Conservation (phyloP, 495 filamentous ascomycete genomes). For the Hypoxylon perforatum region DNA sequence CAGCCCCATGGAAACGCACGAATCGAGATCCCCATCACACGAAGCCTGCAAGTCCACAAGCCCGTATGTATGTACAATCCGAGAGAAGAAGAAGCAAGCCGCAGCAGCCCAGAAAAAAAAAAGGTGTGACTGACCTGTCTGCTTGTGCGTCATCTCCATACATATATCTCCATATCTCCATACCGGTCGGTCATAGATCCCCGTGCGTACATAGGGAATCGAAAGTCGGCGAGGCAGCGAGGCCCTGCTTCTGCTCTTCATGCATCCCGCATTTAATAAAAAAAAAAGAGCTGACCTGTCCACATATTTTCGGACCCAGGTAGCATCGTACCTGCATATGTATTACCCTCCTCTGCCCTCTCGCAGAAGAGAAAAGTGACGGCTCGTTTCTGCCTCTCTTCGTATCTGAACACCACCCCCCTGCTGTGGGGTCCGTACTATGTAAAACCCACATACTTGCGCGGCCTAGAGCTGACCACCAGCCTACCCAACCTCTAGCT, state of each 20-base stretch:
- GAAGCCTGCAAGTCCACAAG: conserved; percentile 2
- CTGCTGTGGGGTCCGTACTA: conserved; percentile 10
- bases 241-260: not conserved
- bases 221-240: not conserved
- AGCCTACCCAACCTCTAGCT: too few species aligned
- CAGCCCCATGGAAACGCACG: not conserved
- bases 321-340: too few species aligned
- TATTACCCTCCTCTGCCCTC: too few species aligned
- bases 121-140: not conserved
- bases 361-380: too few species aligned
- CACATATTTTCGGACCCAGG: too few species aligned
- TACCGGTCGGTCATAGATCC: too few species aligned
- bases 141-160: conserved; percentile 18
- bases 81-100: conserved; percentile 16
- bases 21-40: conserved; percentile 33
- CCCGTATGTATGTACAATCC: not conserved
- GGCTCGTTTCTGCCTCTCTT: not conserved
- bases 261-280: not conserved
- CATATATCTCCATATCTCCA: too few species aligned
- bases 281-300: not conserved
- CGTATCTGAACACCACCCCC: conserved; percentile 29
- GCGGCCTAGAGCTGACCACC: conserved; percentile 30
- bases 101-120: conserved; percentile 9
- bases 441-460: conserved; percentile 7
- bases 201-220: too few species aligned